phyloP scores from a whole-genome alignment of 2,329 filamentous ascomycete genomes.

The Aspergillus quadrilineatus region DNA sequence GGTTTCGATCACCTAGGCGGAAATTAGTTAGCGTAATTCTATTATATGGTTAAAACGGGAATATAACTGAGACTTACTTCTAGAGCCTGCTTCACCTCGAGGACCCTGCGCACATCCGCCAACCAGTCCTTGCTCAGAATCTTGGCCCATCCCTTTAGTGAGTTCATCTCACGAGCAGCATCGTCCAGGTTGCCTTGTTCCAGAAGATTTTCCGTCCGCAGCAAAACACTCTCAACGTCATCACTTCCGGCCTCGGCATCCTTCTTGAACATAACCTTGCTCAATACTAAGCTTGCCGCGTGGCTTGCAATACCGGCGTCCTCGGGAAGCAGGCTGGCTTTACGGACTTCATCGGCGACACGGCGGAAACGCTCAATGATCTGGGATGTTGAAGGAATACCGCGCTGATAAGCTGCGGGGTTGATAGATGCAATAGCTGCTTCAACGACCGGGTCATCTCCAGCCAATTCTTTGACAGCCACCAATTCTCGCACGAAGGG shows the following conservation, averaged over 20 bases:
- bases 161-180: constrained; percentile 93
- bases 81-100: constrained; percentile 94
- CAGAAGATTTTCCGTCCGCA: constrained; percentile 81
- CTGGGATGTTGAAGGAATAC: constrained; percentile 77
- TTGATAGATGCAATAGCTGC: constrained; percentile 97
- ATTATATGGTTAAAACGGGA: background rate
- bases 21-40: constrained; percentile 18
- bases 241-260: constrained; percentile 76
- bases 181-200: constrained; percentile 92
- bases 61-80: constrained; percentile 64
- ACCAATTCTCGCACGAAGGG: constrained; percentile 93
- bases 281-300: constrained; percentile 83
- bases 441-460: constrained; percentile 79
- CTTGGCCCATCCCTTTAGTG: constrained; percentile 89
- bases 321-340: constrained; percentile 87
- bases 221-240: constrained; percentile 91
- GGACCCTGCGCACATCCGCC: constrained; percentile 80
- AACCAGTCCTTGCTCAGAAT: constrained; percentile 94
- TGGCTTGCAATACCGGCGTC: constrained; percentile 94
- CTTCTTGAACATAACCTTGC: constrained; percentile 96
- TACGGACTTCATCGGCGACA: constrained; percentile 87
- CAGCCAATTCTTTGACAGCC: constrained; percentile 87
- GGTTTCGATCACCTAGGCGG: constrained; percentile 73
- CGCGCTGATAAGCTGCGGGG: constrained; percentile 87
- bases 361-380: constrained; percentile 94